Percentiles rank a stretch among this genome's conserved stretches.
These are phyloP conservation scores for Cadophora sp. DNA, from an alignment of 2,329 filamentous ascomycete genomes.

Conservation along the genomic window DNA sequence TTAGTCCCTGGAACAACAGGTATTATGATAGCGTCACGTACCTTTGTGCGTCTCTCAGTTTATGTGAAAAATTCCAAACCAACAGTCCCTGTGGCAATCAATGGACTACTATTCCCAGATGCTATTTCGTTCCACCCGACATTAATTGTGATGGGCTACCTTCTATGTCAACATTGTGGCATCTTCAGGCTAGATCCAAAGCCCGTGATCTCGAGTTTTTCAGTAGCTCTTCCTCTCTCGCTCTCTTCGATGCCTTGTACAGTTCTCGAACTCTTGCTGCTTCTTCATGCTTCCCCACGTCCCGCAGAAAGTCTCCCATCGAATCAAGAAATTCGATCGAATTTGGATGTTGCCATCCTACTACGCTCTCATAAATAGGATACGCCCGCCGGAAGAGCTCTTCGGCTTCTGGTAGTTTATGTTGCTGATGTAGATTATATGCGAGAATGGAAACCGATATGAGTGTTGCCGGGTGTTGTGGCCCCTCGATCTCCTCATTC, in stretches of 20 bases:
- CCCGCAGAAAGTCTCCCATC: neutral
- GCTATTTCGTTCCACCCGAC: neutral
- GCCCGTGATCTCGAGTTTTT: neutral
- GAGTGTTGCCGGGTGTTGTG: constrained; percentile 25
- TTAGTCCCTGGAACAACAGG: too few species aligned
- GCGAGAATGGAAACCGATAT: constrained; percentile 41
- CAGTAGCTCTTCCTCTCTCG: neutral
- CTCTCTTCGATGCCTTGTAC: neutral
- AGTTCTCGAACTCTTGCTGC: constrained; percentile 32
- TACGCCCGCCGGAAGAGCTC: neutral
- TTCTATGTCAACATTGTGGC: neutral
- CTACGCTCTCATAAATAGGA: neutral
- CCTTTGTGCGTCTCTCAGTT: too few species aligned
- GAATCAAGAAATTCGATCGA: neutral
- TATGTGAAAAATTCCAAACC: too few species aligned
- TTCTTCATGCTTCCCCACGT: constrained; percentile 39
- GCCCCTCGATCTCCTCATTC: constrained; percentile 17
- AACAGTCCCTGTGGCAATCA: too few species aligned
- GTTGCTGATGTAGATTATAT: constrained; percentile 34
- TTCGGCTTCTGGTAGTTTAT: neutral
- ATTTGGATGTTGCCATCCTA: neutral
- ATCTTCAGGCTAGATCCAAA: neutral
- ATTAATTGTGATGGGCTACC: neutral
- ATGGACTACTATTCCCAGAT: too few species aligned
- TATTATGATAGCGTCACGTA: too few species aligned